phyloP scores from a whole-genome alignment of 2,329 filamentous ascomycete species.

The Trichoderma breve region DNA sequence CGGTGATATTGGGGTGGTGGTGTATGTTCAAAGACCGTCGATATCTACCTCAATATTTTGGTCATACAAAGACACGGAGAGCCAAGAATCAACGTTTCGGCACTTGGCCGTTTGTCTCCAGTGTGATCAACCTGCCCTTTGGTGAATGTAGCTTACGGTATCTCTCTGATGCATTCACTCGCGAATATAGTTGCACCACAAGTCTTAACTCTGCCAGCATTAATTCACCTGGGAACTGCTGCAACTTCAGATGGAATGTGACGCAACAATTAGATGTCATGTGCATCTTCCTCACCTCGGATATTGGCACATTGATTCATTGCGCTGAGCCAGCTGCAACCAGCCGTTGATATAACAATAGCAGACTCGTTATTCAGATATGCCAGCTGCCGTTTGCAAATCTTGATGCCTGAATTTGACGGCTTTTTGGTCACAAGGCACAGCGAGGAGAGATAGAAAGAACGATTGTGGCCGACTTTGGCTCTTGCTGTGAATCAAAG shows the following conservation, averaged over 20 bases:
- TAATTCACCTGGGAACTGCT: background rate
- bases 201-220: no score
- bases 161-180: background rate
- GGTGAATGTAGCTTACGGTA: background rate
- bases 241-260: background rate
- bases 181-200: background rate
- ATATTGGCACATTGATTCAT: background rate
- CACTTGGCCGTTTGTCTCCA: background rate
- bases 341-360: background rate
- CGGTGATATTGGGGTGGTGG: no score
- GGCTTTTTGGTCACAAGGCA: background rate
- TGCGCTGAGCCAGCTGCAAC: background rate
- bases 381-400: background rate
- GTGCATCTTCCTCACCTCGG: no score
- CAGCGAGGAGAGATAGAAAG: background rate
- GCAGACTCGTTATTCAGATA: background rate
- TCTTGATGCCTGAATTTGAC: conserved; percentile 2
- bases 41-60: background rate
- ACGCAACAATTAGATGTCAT: background rate
- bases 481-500: background rate
- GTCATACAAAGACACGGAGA: background rate
- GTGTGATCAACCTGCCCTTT: background rate
- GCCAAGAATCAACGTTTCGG: background rate
- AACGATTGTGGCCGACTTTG: background rate
- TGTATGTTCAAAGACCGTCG: no score